phyloP scores from a whole-genome alignment of 495 filamentous ascomycete genomes.

The Xylaria curta region DNA sequence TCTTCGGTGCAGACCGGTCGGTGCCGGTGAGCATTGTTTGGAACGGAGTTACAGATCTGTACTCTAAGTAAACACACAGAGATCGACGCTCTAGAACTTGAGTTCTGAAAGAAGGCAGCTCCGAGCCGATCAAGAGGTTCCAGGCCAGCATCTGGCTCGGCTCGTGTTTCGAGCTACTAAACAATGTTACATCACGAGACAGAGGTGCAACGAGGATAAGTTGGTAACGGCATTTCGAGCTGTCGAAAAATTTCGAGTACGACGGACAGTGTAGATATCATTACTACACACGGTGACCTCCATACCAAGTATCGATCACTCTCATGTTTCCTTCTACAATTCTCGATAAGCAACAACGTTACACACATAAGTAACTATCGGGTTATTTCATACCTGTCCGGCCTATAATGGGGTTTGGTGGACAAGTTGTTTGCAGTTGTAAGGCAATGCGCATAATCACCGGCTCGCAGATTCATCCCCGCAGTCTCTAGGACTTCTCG shows the following conservation, averaged over 20 bases:
- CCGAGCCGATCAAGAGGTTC: neutral
- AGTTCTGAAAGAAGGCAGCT: neutral
- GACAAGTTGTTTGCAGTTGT: neutral
- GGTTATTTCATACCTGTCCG: neutral
- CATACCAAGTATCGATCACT: neutral
- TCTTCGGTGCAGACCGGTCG: slow-evolving; percentile 9
- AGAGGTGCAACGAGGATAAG: neutral
- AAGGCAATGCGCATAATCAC: neutral
- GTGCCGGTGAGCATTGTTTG: slow-evolving; percentile 5
- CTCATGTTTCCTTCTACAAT: neutral
- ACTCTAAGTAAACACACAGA: neutral
- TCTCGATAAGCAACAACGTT: neutral
- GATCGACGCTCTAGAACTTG: slow-evolving; percentile 11
- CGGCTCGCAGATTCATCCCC: neutral
- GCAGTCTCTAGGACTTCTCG: neutral
- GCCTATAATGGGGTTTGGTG: neutral
- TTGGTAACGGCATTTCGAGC: neutral
- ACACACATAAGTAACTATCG: no score
- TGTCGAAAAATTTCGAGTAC: neutral
- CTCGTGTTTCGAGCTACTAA: neutral
- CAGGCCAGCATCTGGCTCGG: neutral
- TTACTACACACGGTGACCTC: neutral
- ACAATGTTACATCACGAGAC: neutral
- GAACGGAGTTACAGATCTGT: neutral
- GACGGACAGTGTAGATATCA: neutral